Percentiles rank a stretch among this genome's conserved stretches.
phyloP scores from a whole-genome alignment of 2,329 filamentous ascomycete species.

The Colletotrichum liaoningense region DNA sequence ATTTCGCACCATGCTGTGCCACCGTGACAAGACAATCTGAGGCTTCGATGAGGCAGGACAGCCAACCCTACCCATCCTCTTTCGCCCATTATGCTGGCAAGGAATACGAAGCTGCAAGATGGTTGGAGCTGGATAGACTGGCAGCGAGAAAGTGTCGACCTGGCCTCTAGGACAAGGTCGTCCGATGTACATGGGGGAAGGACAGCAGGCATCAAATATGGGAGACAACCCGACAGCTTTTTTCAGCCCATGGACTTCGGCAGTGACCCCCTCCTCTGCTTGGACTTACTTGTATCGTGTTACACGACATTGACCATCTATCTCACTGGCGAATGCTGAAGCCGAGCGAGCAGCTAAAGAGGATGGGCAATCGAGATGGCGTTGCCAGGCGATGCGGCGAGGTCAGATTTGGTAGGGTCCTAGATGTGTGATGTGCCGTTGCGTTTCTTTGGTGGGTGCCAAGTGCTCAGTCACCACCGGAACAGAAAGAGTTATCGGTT shows the following conservation, averaged over 20 bases:
- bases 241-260: neutral
- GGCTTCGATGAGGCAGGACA: constrained; percentile 29
- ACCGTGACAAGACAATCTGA: constrained; percentile 29
- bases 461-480: neutral
- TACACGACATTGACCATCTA: neutral
- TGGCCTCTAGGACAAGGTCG: constrained; percentile 8
- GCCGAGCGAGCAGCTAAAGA: neutral
- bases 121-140: constrained; percentile 1
- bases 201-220: constrained; percentile 3
- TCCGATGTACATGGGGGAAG: neutral
- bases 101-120: constrained; percentile 12
- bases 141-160: neutral
- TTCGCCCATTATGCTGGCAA: neutral
- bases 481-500: neutral
- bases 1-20: constrained; percentile 14
- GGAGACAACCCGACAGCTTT: constrained; percentile 3
- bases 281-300: neutral
- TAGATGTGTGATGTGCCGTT: neutral
- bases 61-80: neutral
- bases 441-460: neutral
- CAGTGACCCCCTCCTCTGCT: neutral
- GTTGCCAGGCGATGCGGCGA: constrained; percentile 4
- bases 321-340: neutral
- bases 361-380: constrained; percentile 17
- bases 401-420: neutral